Base-by-base conservation (phyloP, 1,284 basidiomycete species). In the Pseudozyma sp. region DNA sequence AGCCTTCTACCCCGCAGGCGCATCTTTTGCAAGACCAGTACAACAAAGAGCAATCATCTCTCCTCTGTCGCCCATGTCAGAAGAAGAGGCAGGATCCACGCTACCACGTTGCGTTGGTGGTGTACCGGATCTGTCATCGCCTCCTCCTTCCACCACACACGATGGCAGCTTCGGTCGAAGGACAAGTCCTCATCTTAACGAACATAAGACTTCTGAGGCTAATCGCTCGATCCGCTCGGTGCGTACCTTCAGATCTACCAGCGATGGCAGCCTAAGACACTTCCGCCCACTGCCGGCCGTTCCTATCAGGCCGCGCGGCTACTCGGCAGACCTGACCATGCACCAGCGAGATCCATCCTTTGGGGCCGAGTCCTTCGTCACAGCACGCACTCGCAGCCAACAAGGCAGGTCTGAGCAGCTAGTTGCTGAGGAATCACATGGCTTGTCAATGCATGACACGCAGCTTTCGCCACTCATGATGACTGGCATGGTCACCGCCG, bases 401-500 rank as follows among this genome's bases (percentile, higher is more conserved):
- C n/a, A 38, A 14, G 36, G 16, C 7, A 59, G 48, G 42, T 31
- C 14, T 3, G 52, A 59, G 1, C 57, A 47, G 12, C n/a, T 48
- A 4, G 10, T 4, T 8, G 16, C 34, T 21, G 44, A 16, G 3
- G 36, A 35, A 31, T 34, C 52, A 10, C 51, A 68, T 16, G 65
- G 59, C 12, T 31, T 68, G 25, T 59, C 65, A 13, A 14, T 43
- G 18, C 59, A 18, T 14, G 54, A 58, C 10, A 40, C 39, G 18
- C 61, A 64, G 7, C 38, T 58, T 13, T 61, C 52, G 38, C 59
- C 66, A 6, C 52, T 63, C 31, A 63, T 63, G 66, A 42, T 45
- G 2, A 62, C 51, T 55, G 59, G 66, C 3, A 62, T 69, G 66
- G 66, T 62, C 7, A 49, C 54, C 9, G 66, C 56, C 21, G 59